Evolutionary conservation across 169 alveolate species (phyloP), one percentile per base, ranked within the genome.

Genomic region (Cryptosporidium xiaoi): DNA sequence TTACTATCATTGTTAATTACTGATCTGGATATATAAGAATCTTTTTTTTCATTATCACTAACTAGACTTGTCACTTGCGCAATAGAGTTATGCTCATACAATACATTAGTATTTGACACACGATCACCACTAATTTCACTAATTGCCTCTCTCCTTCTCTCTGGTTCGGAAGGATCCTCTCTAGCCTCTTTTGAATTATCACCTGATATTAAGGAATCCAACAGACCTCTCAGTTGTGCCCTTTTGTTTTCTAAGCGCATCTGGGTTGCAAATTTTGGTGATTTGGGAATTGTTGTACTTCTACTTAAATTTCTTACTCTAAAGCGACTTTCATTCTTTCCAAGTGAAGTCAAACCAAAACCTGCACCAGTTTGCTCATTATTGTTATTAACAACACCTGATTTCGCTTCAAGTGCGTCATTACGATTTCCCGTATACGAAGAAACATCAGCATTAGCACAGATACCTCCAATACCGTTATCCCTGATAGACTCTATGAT

Each of bases 191-290:
- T 40, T 3, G 48, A 55, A 13, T 20, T 6, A 20, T 2, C 64
- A 13, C 18, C 64, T 13, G 36, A 27, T 6, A 20, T 29, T 33
- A 77, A 48, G 24, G 77, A 77, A 34, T 77, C 65, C n/a, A 56
- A 12, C 16, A 60, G 64, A 3, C 69, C 87, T 60, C 60, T 40
- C 15, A 62, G 71, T 18, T 77, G 87, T 6, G 87, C 71, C 51
- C 64, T 77, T 31, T 77, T 77, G 20, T 34, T 77, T 36, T 77
- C 87, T 0, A 60, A 77, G 40, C 87, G 87, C 46, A 62, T 15
- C 64, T 60, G 60, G 15, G 87, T 77, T 20, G 87, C 87, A 62
- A 77, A 60, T n/a, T 77, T 77, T 5, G 87, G 87, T 2, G 87
- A 56, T 36, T 60, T 77, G 7, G 87, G 87, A 3, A 60, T 29